phyloP scores from a whole-genome alignment of 176 grass and related monocot species.

The Rhynchospora tenuis region DNA sequence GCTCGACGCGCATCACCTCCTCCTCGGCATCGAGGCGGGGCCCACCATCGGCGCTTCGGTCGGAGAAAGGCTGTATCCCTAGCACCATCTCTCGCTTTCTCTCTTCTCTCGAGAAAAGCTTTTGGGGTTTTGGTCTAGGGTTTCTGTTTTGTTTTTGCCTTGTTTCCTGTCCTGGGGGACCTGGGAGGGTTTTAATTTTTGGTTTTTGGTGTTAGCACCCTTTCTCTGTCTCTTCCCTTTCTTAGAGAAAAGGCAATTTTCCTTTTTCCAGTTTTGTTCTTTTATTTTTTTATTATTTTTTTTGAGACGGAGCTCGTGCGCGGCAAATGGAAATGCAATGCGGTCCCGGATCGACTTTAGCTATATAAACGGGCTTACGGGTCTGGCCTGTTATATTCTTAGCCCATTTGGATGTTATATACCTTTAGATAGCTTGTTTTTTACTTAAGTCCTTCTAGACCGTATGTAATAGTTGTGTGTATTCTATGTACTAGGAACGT shows the following conservation, averaged over 20 bases:
- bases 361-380: background rate
- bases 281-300: background rate
- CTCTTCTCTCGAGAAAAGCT: background rate
- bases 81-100: conserved; percentile 41
- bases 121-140: conserved; percentile 11
- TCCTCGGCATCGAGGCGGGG: conserved; percentile 61
- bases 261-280: background rate
- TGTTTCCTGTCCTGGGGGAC: no score
- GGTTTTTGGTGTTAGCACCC: background rate
- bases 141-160: conserved; percentile 1
- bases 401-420: no score
- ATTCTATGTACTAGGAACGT: no score
- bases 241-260: background rate
- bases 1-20: conserved; percentile 67
- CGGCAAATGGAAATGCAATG: background rate
- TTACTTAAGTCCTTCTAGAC: no score
- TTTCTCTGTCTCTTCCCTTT: background rate
- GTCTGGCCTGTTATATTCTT: background rate
- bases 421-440: no score
- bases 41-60: conserved; percentile 32
- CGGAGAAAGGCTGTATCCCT: conserved; percentile 52
- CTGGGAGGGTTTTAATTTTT: conserved; percentile 15
- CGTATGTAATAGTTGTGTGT: no score
- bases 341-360: background rate
- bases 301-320: background rate